These are phyloP conservation scores for Cordyceps cateniannulata DNA, from an alignment of 2,329 filamentous ascomycete species.

Conservation along the genomic window DNA sequence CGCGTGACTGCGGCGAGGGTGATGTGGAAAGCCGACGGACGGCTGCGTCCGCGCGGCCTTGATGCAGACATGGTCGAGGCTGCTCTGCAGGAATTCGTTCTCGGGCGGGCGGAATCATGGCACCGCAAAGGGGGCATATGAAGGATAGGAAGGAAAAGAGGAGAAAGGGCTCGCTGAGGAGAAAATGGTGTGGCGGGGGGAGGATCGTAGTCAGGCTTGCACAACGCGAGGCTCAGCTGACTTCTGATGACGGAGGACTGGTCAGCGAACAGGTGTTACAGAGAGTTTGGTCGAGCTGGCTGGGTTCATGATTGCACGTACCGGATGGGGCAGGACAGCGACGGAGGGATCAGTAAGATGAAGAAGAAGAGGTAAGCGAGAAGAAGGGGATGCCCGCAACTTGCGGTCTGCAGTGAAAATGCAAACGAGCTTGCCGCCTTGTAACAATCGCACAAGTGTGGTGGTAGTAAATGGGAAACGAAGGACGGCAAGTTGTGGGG, in stretches of 20 bases:
- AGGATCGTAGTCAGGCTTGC: neutral
- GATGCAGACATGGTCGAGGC: neutral
- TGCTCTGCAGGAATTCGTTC: neutral
- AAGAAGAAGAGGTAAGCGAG: neutral
- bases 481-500: neutral
- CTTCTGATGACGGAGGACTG: too few relatives aligned
- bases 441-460: conserved; percentile 3
- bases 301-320: neutral
- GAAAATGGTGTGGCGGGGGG: too few relatives aligned
- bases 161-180: neutral
- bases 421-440: neutral
- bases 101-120: neutral
- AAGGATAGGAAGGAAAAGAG: neutral
- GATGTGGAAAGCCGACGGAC: neutral
- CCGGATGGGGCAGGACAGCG: neutral
- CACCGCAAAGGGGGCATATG: neutral
- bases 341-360: neutral
- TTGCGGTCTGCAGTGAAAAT: neutral
- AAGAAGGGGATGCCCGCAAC: neutral
- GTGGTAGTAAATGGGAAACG: neutral
- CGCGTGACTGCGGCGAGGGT: neutral
- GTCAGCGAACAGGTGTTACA: neutral
- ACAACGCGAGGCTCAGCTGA: neutral
- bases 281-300: neutral
- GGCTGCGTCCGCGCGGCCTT: neutral